phyloP scores from a whole-genome alignment of 768 basidiomycete genomes.

The Boletus sensibilis region DNA sequence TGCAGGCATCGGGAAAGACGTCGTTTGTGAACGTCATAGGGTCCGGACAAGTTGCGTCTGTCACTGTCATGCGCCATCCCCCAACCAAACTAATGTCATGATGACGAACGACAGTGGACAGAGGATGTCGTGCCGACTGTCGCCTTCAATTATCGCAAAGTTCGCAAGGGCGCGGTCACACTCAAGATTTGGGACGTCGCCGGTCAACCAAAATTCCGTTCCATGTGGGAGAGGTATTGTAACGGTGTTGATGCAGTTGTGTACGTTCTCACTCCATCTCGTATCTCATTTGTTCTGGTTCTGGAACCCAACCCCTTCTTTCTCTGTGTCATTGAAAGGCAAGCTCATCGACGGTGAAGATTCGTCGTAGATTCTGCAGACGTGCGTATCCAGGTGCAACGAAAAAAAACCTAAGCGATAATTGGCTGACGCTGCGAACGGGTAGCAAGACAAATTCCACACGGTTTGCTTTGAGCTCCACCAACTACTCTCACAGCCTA shows the following conservation, averaged over 20 bases:
- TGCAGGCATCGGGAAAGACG: slow-evolving; percentile 90
- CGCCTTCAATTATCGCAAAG: slow-evolving; percentile 87
- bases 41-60: slow-evolving; percentile 59
- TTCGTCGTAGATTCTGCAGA: slow-evolving; percentile 93
- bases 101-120: slow-evolving; percentile 61
- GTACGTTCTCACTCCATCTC: slow-evolving; percentile 44
- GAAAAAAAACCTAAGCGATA: not conserved
- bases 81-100: not conserved
- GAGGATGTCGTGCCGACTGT: slow-evolving; percentile 97
- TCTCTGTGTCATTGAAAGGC: not conserved
- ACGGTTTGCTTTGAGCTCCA: slow-evolving; percentile 84
- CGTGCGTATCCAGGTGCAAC: slow-evolving; percentile 45
- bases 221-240: slow-evolving; percentile 96
- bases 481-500: slow-evolving; percentile 66
- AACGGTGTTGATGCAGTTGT: slow-evolving; percentile 90
- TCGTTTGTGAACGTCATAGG: slow-evolving; percentile 91
- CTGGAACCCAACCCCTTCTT: not conserved
- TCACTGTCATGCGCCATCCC: not conserved
- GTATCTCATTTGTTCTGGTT: not conserved
- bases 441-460: slow-evolving; percentile 76
- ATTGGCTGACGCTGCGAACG: slow-evolving; percentile 3
- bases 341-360: slow-evolving; percentile 41
- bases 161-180: slow-evolving; percentile 85
- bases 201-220: slow-evolving; percentile 90
- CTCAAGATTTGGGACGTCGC: slow-evolving; percentile 97